Conservation (phyloP, 208 protist species). For the Lotmaria passim region DNA sequence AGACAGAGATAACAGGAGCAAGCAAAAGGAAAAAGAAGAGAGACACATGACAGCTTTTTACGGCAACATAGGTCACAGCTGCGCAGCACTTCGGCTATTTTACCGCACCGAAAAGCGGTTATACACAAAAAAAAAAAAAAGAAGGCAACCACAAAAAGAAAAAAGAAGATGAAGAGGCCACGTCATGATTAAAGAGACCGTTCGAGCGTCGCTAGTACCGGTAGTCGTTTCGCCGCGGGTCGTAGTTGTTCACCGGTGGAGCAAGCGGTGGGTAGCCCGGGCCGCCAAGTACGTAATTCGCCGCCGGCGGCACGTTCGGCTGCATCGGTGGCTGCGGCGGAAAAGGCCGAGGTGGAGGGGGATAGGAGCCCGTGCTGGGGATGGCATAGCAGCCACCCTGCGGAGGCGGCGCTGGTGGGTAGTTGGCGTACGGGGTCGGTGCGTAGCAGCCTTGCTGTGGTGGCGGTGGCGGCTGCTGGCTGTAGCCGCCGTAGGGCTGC, state of each 20-base stretch:
- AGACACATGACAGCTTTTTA: too few species aligned
- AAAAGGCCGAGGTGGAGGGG: conserved; percentile 10
- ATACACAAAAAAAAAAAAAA: too few species aligned
- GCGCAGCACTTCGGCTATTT: too few species aligned
- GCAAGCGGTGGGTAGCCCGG: conserved; percentile 20
- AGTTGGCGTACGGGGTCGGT: conserved; percentile 1
- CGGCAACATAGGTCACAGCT: too few species aligned
- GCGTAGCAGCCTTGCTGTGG: conserved; percentile 1
- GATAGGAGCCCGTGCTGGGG: conserved; percentile 5
- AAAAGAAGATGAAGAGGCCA: background rate
- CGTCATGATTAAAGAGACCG: too few species aligned
- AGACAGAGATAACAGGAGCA: too few species aligned
- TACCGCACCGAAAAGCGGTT: too few species aligned
- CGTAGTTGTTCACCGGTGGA: conserved; percentile 18
- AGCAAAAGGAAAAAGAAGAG: too few species aligned
- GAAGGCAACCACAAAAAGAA: too few species aligned
- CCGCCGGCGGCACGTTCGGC: background rate
- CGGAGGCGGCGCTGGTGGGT: conserved; percentile 17
- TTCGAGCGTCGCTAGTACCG: conserved; percentile 5
- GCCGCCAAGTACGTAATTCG: conserved; percentile 26
- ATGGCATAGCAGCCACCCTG: conserved; percentile 16
- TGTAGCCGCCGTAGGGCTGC: conserved; percentile 6
- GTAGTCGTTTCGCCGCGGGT: conserved; percentile 22
- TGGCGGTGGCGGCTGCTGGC: background rate
- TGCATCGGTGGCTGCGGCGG: conserved; percentile 1